phyloP scores from a whole-genome alignment of 1,284 basidiomycete genomes.

The Ustilago sp. region DNA sequence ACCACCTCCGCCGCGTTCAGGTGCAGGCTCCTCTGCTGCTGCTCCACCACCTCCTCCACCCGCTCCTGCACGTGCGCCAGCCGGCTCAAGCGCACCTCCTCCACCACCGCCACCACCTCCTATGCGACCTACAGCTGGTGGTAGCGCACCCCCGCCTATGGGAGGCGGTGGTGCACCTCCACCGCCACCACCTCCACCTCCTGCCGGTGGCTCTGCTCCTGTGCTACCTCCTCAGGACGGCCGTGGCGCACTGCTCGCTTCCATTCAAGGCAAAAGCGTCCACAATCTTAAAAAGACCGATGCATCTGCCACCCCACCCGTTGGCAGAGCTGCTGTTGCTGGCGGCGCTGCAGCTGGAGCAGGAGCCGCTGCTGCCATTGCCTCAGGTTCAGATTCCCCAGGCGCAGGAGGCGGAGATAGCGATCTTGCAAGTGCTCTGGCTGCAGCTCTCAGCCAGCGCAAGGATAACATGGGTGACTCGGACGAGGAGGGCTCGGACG shows the following conservation, averaged over 20 bases:
- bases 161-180: constrained; percentile 28
- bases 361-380: constrained; percentile 30
- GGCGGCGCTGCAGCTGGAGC: constrained; percentile 29
- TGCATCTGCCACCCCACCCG: constrained; percentile 29
- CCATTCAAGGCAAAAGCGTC: constrained; percentile 79
- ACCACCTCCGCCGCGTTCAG: constrained; percentile 69
- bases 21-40: constrained; percentile 70
- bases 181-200: constrained; percentile 45
- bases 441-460: constrained; percentile 78
- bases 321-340: constrained; percentile 28
- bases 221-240: constrained; percentile 54
- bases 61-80: constrained; percentile 24
- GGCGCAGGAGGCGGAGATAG: constrained; percentile 69
- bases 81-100: constrained; percentile 25
- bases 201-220: constrained; percentile 31
- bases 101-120: constrained; percentile 59
- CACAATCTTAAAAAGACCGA: constrained; percentile 79
- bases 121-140: constrained; percentile 29
- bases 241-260: constrained; percentile 76
- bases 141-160: constrained; percentile 46
- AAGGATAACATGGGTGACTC: constrained; percentile 90
- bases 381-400: constrained; percentile 24
- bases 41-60: constrained; percentile 70
- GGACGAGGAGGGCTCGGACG: constrained; percentile 82
- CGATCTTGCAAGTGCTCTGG: constrained; percentile 77